These are phyloP conservation scores for Globisporangium splendens DNA, from an alignment of 352 stramenopile species.

Conservation along the genomic window DNA sequence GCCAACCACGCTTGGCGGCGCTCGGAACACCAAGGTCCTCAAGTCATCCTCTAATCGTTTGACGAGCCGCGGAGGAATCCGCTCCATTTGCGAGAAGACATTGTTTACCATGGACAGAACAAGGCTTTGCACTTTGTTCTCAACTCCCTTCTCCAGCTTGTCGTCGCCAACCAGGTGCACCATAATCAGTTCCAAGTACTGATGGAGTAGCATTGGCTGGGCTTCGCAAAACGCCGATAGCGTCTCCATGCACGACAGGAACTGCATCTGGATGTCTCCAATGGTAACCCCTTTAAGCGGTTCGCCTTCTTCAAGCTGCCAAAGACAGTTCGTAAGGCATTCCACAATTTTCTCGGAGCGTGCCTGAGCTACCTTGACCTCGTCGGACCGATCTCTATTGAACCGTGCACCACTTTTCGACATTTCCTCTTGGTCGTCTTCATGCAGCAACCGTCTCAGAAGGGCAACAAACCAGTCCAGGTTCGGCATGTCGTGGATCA, in stretches of 20 bases:
- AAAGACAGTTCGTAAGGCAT: slow-evolving; percentile 55
- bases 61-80: slow-evolving; percentile 43
- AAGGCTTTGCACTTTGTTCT: slow-evolving; percentile 56
- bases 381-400: slow-evolving; percentile 41
- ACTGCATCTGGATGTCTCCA: slow-evolving; percentile 49
- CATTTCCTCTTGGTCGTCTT: slow-evolving; percentile 18
- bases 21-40: slow-evolving; percentile 51
- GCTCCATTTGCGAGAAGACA: slow-evolving; percentile 48
- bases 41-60: slow-evolving; percentile 55
- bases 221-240: slow-evolving; percentile 74
- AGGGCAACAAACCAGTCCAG: slow-evolving; percentile 73
- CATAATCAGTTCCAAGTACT: slow-evolving; percentile 66
- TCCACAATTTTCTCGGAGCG: slow-evolving; percentile 65
- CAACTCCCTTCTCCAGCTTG: slow-evolving; percentile 42
- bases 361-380: slow-evolving; percentile 44
- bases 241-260: slow-evolving; percentile 75
- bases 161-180: slow-evolving; percentile 71
- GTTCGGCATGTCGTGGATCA: slow-evolving; percentile 67
- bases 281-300: slow-evolving; percentile 53
- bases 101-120: slow-evolving; percentile 61
- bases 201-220: slow-evolving; percentile 44
- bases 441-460: slow-evolving; percentile 51
- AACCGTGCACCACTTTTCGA: slow-evolving; percentile 15
- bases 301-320: slow-evolving; percentile 72
- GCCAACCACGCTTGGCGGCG: slow-evolving; percentile 80